These are phyloP conservation scores for Scopulariopsis brevicaulis DNA, from an alignment of 2,329 filamentous ascomycete genomes.

Conservation along the genomic window DNA sequence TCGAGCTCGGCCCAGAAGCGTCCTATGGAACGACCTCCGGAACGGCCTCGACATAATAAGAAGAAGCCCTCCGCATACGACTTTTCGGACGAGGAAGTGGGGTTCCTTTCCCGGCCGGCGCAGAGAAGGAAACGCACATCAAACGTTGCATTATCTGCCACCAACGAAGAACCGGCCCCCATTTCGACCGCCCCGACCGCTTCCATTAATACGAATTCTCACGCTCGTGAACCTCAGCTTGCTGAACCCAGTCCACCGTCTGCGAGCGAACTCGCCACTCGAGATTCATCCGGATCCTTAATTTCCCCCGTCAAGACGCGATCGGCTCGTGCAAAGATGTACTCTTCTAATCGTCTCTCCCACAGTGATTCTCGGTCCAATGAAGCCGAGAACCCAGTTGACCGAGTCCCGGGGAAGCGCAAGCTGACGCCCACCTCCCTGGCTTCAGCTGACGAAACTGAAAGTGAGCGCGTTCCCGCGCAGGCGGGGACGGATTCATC, in stretches of 20 bases:
- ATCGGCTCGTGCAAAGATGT: background rate
- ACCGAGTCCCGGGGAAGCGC: background rate
- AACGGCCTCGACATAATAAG: background rate
- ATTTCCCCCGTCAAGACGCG: background rate
- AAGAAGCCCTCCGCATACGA: constrained; percentile 7
- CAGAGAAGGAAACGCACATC: background rate
- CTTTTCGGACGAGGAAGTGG: constrained; percentile 24
- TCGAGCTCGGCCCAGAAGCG: background rate
- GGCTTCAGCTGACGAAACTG: background rate
- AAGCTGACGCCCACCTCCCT: background rate
- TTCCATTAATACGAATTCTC: background rate
- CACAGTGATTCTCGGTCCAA: background rate
- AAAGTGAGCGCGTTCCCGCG: background rate
- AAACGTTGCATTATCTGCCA: background rate
- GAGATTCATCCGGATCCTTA: background rate
- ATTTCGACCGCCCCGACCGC: background rate
- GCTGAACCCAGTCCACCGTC: background rate
- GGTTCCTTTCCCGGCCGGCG: background rate
- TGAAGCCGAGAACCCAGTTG: background rate
- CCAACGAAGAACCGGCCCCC: background rate
- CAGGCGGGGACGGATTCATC: background rate
- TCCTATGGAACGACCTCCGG: background rate
- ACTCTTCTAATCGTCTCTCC: background rate
- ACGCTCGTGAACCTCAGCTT: background rate
- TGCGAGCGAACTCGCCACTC: background rate